Percentiles rank a stretch among this genome's conserved stretches.
Evolutionary conservation across 768 basidiomycete species (phyloP).

Genomic region (Suillus alpinus): DNA sequence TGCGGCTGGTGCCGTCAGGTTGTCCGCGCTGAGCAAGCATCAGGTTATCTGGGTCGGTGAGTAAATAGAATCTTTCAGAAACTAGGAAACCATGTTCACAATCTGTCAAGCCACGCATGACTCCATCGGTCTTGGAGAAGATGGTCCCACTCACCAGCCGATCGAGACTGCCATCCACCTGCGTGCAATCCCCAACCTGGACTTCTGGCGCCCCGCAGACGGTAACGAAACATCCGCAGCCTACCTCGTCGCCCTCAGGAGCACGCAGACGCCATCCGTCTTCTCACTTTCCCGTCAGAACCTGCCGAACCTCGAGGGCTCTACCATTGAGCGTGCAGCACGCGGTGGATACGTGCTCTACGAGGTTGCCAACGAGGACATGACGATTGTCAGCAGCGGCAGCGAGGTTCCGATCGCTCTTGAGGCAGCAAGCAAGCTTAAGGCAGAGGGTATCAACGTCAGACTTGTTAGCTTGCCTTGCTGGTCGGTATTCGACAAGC

Average conservation of each 20-base stretch:
- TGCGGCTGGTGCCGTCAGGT: conserved; percentile 87
- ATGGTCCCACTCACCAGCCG: conserved; percentile 96
- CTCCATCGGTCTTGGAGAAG: conserved; percentile 89
- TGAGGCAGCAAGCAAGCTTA: conserved; percentile 81
- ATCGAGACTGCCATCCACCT: conserved; percentile 85
- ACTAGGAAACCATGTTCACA: neutral
- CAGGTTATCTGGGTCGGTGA: conserved; percentile 92
- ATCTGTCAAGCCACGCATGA: conserved; percentile 77
- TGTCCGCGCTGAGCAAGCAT: conserved; percentile 85
- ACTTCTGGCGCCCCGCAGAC: conserved; percentile 92
- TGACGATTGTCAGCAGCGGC: conserved; percentile 88
- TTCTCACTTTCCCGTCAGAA: conserved; percentile 85
- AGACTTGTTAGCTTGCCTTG: conserved; percentile 88
- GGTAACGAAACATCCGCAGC: conserved; percentile 97
- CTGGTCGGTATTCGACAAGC: conserved; percentile 84
- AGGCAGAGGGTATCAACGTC: conserved; percentile 72
- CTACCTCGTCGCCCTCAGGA: conserved; percentile 75
- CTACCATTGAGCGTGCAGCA: conserved; percentile 77
- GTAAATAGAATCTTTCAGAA: conserved; percentile 25
- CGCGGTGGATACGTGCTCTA: conserved; percentile 89
- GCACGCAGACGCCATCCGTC: conserved; percentile 77
- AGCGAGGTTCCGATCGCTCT: conserved; percentile 87
- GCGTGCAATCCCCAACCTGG: conserved; percentile 87
- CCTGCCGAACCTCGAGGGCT: conserved; percentile 88
- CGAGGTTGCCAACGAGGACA: conserved; percentile 75